Percentiles rank a stretch among this genome's conserved stretches.
phyloP scores from a whole-genome alignment of 202 grass and related monocot genomes.

The Elaeis oleifera region DNA sequence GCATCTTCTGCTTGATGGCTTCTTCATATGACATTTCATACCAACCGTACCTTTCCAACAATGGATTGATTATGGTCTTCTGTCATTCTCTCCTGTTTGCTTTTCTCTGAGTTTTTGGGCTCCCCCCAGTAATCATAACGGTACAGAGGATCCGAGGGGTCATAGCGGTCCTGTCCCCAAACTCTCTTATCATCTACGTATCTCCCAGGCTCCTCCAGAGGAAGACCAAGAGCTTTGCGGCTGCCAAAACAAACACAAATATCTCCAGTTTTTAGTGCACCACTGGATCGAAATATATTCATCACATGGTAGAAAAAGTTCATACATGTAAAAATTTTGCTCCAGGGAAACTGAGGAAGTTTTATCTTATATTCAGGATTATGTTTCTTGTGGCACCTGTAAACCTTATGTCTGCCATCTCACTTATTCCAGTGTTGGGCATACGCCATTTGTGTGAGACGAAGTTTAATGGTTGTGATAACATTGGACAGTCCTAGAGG shows the following conservation, averaged over 20 bases:
- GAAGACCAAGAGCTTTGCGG: slow-evolving; percentile 61
- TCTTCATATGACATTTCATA: slow-evolving; percentile 64
- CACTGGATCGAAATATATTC: too few relatives aligned
- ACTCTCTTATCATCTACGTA: slow-evolving; percentile 65
- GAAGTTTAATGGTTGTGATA: too few relatives aligned
- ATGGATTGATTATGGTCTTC: slow-evolving; percentile 47
- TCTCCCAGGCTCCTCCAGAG: slow-evolving; percentile 65
- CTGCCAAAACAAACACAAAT: slow-evolving; percentile 28
- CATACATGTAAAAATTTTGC: too few relatives aligned
- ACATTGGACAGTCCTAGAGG: too few relatives aligned
- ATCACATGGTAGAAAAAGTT: too few relatives aligned
- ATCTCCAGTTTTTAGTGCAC: too few relatives aligned
- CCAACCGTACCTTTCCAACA: slow-evolving; percentile 61
- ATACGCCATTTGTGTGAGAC: too few relatives aligned
- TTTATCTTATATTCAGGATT: too few relatives aligned
- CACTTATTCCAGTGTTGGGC: too few relatives aligned
- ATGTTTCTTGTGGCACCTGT: too few relatives aligned
- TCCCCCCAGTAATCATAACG: slow-evolving; percentile 65
- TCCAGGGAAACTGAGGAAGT: too few relatives aligned
- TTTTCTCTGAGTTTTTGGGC: slow-evolving; percentile 51
- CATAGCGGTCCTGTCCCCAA: slow-evolving; percentile 62
- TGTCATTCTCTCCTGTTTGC: slow-evolving; percentile 38
- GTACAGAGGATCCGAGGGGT: slow-evolving; percentile 61
- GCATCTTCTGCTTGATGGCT: slow-evolving; percentile 32
- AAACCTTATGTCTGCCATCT: too few relatives aligned